Evolutionary conservation across 345 rosid species (phyloP), one percentile per base, ranked within the genome.

Genomic region (Anastatica hierochuntica): DNA sequence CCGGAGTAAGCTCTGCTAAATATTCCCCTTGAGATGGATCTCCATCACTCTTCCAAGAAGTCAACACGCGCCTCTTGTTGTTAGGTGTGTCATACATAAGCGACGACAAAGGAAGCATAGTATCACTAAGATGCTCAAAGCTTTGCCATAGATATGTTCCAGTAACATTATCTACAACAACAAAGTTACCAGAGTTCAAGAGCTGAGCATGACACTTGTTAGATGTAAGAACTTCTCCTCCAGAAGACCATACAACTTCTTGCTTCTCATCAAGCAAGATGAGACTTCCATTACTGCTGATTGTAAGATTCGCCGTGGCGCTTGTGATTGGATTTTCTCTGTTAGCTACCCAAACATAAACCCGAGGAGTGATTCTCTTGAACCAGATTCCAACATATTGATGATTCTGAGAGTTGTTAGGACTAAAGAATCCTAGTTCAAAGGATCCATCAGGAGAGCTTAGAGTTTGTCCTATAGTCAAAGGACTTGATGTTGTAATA

Each of bases 331-430:
- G 36, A 33, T 33, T 51, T 13, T 7, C 43, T 39, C 43, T n/a
- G 55, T 49, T 49, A 14, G 53, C 53, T 5, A 47, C 53, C 74
- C 78, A 74, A 9, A 70, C 62, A 17, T 44, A 51, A 8, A 41
- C 60, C 13, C 43, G 44, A n/a, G 36, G 42, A 8, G 60, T 13
- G n/a, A n/a, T n/a, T n/a, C n/a, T n/a, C n/a, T n/a, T n/a, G n/a
- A n/a, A n/a, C n/a, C n/a, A n/a, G n/a, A 74, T 70, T 45, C 78
- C 75, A 10, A 70, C 40, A 30, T 70, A 74, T 2, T 56, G 66
- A 13, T 48, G 23, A 14, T 21, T 63, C 1, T 4, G 37, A 20
- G 70, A 60, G 13, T 21, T 31, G 20, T 45, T 41, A 4, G 52
- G 30, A 33, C 51, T 58, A 39, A 56, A 50, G 53, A 69, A 69